Evolutionary conservation across 2,329 filamentous ascomycete genomes (phyloP), one percentile per base, ranked within the genome.

Genomic region (Fusarium veterinarium): DNA sequence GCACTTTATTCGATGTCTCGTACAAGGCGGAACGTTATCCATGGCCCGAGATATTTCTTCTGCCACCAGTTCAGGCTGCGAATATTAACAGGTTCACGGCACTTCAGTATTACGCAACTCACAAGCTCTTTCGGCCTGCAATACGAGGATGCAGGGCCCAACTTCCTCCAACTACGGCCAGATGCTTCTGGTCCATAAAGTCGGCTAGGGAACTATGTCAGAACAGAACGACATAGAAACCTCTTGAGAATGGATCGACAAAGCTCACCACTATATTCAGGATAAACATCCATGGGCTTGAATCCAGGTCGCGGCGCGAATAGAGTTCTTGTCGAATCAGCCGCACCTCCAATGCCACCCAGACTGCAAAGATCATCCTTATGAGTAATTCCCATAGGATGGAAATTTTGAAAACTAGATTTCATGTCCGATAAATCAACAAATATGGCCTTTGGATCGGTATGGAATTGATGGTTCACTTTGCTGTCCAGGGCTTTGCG

Each of bases 1-100:
- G 16, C 7, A 16, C 6, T 20, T 3, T 44, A n/a, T 20, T 56
- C 42, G 3, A 63, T 7, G 5, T 63, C 70, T 12, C 51, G 20
- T 8, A 72, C 66, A 6, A 72, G 70, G 3, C 70, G 70, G 14
- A 71, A 71, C 0, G 70, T 71, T 4, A 73, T 60, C 70, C 70
- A 72, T 2, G 70, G 56, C 60, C 70, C 73, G 6, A 42, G 44
- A 23, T 72, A 72, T 23, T 67, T 73, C 20, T 53, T 73, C 52
- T 73, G 69, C 70, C 70, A 71, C 70, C 70, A 73, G 23, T 73
- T 73, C 46, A 72, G 23, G 28, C 70, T 73, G 7, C 3, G 3
- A 7, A 8, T 5, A 8, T 73, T 33, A 61, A 45, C 3, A 16
- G 10, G 10, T 4, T 19, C 3, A 7, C 3, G 1, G 7, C 8